Percentiles rank a stretch among this genome's conserved stretches.
phyloP scores from a whole-genome alignment of 2,329 filamentous ascomycete genomes.

The Fusarium nodosum region DNA sequence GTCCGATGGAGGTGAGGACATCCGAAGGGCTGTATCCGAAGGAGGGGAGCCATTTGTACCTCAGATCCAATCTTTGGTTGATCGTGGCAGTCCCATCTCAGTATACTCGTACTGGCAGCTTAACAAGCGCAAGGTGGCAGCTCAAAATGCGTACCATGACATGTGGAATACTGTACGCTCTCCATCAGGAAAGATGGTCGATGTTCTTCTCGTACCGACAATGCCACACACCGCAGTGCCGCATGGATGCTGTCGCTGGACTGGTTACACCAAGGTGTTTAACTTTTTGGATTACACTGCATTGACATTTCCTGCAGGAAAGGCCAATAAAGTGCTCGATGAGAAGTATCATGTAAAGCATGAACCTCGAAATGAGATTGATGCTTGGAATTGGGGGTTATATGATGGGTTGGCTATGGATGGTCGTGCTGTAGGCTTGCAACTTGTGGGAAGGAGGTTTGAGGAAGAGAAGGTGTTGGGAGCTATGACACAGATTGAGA shows the following conservation, averaged over 20 bases:
- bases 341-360: not conserved
- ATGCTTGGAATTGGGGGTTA: not conserved
- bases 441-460: not conserved
- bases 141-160: not conserved
- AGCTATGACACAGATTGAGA: not conserved
- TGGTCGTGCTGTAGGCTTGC: not conserved
- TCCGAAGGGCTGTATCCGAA: not conserved
- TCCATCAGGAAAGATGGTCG: accelerated
- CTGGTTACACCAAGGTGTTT: constrained; percentile 4
- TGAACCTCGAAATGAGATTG: not conserved
- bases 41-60: constrained; percentile 4
- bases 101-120: constrained; percentile 9
- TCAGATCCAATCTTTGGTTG: not conserved
- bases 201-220: not conserved
- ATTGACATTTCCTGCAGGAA: constrained; percentile 4
- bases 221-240: constrained; percentile 1
- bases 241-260: not conserved
- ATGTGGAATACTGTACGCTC: not conserved
- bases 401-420: not conserved
- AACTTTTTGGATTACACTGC: constrained; percentile 4
- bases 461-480: constrained; percentile 14
- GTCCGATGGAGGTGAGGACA: not conserved
- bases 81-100: not conserved
- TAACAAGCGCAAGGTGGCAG: not conserved
- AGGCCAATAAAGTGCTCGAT: not conserved